These are phyloP conservation scores for Solanum piurae DNA, from an alignment of 257 asterid genomes.

Conservation along the genomic window DNA sequence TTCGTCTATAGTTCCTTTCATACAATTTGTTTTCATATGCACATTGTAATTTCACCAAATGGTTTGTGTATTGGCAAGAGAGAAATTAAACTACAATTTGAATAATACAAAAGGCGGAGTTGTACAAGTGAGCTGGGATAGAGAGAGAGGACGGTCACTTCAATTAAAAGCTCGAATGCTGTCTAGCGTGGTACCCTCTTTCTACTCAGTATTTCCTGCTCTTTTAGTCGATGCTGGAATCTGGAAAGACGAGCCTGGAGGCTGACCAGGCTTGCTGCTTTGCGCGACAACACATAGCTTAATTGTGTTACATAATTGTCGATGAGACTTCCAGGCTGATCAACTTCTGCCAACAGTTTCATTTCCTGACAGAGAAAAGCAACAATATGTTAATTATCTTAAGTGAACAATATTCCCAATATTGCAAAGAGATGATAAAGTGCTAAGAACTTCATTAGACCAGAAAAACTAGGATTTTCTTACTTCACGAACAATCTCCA, in stretches of 20 bases:
- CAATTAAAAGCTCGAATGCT: background rate
- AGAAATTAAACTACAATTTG: background rate
- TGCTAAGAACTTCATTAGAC: background rate
- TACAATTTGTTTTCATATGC: background rate
- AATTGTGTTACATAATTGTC: slow-evolving; percentile 86
- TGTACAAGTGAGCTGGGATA: background rate
- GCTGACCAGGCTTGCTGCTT: slow-evolving; percentile 93
- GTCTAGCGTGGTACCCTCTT: slow-evolving; percentile 69
- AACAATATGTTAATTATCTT: background rate
- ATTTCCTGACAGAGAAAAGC: slow-evolving; percentile 62
- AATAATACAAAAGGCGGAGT: background rate
- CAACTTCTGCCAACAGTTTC: slow-evolving; percentile 93
- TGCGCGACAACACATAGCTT: slow-evolving; percentile 87
- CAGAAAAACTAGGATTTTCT: background rate
- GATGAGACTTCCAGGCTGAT: slow-evolving; percentile 94
- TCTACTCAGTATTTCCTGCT: slow-evolving; percentile 93
- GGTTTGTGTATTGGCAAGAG: background rate
- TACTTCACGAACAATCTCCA: slow-evolving; percentile 99
- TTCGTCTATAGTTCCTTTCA: background rate
- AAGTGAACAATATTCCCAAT: background rate
- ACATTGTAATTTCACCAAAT: background rate
- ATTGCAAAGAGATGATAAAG: background rate
- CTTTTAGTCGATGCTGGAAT: slow-evolving; percentile 94
- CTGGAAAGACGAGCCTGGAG: slow-evolving; percentile 97
- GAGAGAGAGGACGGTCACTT: background rate